A percentile compares a stretch with the other conserved stretches of the same genome.
Evolutionary conservation across 371 early-diverging fungal genomes (phyloP).

Genomic region (Cokeromyces recurvatus): DNA sequence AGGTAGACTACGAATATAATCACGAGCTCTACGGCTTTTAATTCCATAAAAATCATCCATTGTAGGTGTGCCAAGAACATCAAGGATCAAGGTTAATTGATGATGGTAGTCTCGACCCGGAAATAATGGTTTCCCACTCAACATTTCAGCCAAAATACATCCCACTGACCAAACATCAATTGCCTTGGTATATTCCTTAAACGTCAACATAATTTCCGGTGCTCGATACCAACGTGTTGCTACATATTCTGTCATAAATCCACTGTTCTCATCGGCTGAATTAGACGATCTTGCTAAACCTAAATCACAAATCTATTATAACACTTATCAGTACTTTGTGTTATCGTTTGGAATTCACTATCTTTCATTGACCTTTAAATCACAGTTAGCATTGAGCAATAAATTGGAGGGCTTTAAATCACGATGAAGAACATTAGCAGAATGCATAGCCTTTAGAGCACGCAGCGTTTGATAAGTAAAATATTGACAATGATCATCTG

Average conservation of each 20-base stretch:
- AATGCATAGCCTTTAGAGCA: conserved; percentile 97
- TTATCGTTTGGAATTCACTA: not conserved
- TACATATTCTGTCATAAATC: conserved; percentile 97
- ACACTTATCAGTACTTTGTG: not conserved
- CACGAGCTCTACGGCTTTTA: conserved; percentile 79
- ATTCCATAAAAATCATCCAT: conserved; percentile 84
- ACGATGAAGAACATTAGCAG: conserved; percentile 96
- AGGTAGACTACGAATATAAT: conserved; percentile 89
- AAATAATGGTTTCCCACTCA: conserved; percentile 87
- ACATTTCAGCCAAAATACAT: conserved; percentile 95
- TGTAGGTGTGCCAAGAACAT: conserved; percentile 95
- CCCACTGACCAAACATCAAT: conserved; percentile 99
- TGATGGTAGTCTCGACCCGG: conserved; percentile 92
- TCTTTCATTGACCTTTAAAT: conserved; percentile 67
- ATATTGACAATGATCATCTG: conserved; percentile 97
- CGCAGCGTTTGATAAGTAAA: conserved; percentile 96
- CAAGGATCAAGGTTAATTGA: conserved; percentile 96
- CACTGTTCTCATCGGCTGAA: conserved; percentile 81
- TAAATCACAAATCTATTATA: conserved; percentile 82
- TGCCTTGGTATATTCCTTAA: conserved; percentile 92
- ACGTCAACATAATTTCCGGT: conserved; percentile 97
- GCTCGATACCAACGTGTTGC: conserved; percentile 99
- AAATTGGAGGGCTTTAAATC: conserved; percentile 97
- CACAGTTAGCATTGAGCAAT: conserved; percentile 96
- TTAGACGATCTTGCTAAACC: conserved; percentile 91